These are phyloP conservation scores for Podaxis carcinomalis DNA, from an alignment of 768 basidiomycete species.

Conservation along the genomic window DNA sequence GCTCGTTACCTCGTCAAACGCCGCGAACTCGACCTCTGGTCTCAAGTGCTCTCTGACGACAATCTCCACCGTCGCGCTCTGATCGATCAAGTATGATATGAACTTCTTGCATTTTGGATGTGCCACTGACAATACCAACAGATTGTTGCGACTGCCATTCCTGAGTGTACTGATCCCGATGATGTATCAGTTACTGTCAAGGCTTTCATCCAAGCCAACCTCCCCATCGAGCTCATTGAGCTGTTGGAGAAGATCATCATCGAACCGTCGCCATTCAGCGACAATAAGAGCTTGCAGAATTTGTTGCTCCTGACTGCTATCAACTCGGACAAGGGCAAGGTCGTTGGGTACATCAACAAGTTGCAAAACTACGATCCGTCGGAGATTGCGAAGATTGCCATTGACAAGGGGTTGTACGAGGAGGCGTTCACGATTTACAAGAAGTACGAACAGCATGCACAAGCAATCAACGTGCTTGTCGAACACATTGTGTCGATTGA, in stretches of 20 bases:
- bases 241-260: conserved; percentile 98
- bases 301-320: conserved; percentile 92
- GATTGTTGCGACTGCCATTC: conserved; percentile 92
- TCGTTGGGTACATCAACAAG: conserved; percentile 97
- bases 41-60: conserved; percentile 84
- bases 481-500: conserved; percentile 98
- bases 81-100: conserved; percentile 73
- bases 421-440: conserved; percentile 97
- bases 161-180: conserved; percentile 96
- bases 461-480: conserved; percentile 96
- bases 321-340: conserved; percentile 97
- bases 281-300: conserved; percentile 96
- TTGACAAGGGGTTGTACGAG: conserved; percentile 91
- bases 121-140: conserved; percentile 23
- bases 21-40: conserved; percentile 93
- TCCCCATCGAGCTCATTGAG: conserved; percentile 96
- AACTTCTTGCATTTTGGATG: neutral
- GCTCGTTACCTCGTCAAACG: conserved; percentile 97
- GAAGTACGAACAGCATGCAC: conserved; percentile 93
- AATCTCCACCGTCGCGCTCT: conserved; percentile 91
- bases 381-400: conserved; percentile 96
- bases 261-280: conserved; percentile 95
- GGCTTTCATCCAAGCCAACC: conserved; percentile 94
- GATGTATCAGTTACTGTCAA: conserved; percentile 99
- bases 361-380: conserved; percentile 91